Evolutionary conservation across 805 yeast species (phyloP), one percentile per base, ranked within the genome.

Genomic region (Candida alai): DNA sequence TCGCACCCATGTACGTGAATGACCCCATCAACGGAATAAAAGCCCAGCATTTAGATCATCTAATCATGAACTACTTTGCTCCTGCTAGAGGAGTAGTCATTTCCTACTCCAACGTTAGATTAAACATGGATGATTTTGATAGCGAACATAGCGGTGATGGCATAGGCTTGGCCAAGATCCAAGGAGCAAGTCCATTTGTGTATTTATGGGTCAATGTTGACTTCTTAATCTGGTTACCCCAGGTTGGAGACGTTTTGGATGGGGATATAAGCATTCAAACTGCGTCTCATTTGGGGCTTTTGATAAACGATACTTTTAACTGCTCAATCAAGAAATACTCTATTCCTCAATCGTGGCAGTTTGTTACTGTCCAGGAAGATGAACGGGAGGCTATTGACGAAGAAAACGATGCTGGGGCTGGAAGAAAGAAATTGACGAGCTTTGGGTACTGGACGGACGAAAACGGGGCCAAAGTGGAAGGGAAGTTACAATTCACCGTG

Each of bases 231-330:
- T 93, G 98, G 97, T 77, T 74, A 49, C 98, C 99, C 4, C 76
- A 76, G 48, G 67, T 78, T n/a, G 96, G 95, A 4, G 97, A 93
- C 52, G 62, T 71, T 1, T 62, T 93, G 13, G 94, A 89, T 57
- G 98, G 98, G 9, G 74, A 79, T 68, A 73, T 83, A 35, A 87
- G 86, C 64, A 80, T 90, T 76, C 97, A 90, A 65, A 81, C 96
- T 3, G 95, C 95, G 12, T 82, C 96, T 6, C 98, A 93, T 55
- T 83, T 93, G 49, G 97, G 97, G 40, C 68, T 93, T 41, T 71
- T 93, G 44, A 70, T 93, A 32, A 89, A 86, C 56, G 97, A 93
- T 61, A 86, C 95, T 1, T 93, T 93, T 67, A 93, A 93, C 61
- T 97, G 97, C 15, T 79, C 90, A 29, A 86, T 93, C 43, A 86